Evolutionary conservation across 2,329 filamentous ascomycete species (phyloP), one percentile per base, ranked within the genome.

Genomic region (Ascosphaera acerosa): DNA sequence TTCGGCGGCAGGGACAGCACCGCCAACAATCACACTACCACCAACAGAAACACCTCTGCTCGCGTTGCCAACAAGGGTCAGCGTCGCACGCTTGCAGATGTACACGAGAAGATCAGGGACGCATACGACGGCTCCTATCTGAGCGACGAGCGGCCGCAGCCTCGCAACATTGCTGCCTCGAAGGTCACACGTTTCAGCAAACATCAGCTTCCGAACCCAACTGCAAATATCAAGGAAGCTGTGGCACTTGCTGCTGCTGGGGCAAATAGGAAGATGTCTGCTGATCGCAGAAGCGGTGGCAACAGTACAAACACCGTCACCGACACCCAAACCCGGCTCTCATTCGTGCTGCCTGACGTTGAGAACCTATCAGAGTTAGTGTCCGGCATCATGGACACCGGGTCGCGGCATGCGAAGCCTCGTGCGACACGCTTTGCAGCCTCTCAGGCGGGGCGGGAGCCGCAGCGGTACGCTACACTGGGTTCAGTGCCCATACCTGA

Each of bases 341-440:
- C 67, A 0, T 70, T 70, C 42, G 54, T 66, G 31, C 53, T 72
- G 3, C 66, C 67, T 2, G 63, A 70, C 37, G 50, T 69, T 28
- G 60, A 63, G 5, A 66, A 70, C 38, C 55, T 70, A 34, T 68
- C 64, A 4, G 65, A 70, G 40, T 52, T 70, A 18, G 59, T 70
- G 7, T 67, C 64, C 15, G 64, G 64, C 32, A 53, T 61, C 5
- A 64, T 62, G 37, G 57, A 62, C 35, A 61, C 66, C 38, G 62
- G 62, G 9, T 66, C 64, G 1, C 64, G 64, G 0, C 55, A 66
- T 9, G 62, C 66, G 16, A 28, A 28, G 29, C 42, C 58, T 15
- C 55, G 62, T 26, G 46, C 49, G 4, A 64, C 64, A 9, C 61
- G 64, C 20, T 68, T 67, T 44, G 52, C 58, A 3, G 60, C 59